Evolutionary conservation across 345 rosid genomes (phyloP).

Genomic region (Anacardium occidentale): DNA sequence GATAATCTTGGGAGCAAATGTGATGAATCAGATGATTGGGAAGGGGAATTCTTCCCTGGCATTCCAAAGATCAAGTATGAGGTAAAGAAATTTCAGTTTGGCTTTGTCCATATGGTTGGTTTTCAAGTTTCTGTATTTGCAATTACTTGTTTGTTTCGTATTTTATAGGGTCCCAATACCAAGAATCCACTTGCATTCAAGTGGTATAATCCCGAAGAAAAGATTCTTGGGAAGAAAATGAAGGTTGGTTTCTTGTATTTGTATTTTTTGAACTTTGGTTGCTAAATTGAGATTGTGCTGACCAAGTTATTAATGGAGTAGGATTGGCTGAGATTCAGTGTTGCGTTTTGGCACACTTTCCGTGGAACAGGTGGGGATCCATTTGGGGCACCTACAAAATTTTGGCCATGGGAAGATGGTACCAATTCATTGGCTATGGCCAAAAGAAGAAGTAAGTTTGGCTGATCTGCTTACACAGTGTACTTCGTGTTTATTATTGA

Average conservation of each 20-base stretch:
- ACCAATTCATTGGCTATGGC: constrained; percentile 90
- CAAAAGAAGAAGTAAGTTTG: constrained; percentile 86
- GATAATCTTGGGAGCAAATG: constrained; percentile 50
- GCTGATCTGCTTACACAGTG: background rate
- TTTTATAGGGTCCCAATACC: constrained; percentile 66
- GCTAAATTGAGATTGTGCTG: constrained; percentile 15
- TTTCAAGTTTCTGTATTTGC: background rate
- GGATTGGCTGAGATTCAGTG: constrained; percentile 98
- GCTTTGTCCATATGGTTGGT: constrained; percentile 1
- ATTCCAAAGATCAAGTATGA: constrained; percentile 78
- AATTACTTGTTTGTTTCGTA: background rate
- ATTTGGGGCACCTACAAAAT: constrained; percentile 82
- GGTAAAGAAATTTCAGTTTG: constrained; percentile 33
- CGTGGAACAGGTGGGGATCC: constrained; percentile 91
- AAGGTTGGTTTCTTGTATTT: constrained; percentile 46
- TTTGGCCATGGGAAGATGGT: constrained; percentile 99
- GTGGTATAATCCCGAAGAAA: constrained; percentile 92
- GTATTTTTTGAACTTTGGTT: background rate
- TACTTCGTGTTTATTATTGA: background rate
- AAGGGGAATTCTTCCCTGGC: constrained; percentile 88
- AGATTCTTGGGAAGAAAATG: constrained; percentile 94
- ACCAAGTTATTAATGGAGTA: constrained; percentile 22
- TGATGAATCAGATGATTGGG: constrained; percentile 66
- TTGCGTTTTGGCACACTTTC: constrained; percentile 98
- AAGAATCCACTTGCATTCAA: constrained; percentile 76